phyloP scores from a whole-genome alignment of 768 basidiomycete genomes.

The Vararia minispora region DNA sequence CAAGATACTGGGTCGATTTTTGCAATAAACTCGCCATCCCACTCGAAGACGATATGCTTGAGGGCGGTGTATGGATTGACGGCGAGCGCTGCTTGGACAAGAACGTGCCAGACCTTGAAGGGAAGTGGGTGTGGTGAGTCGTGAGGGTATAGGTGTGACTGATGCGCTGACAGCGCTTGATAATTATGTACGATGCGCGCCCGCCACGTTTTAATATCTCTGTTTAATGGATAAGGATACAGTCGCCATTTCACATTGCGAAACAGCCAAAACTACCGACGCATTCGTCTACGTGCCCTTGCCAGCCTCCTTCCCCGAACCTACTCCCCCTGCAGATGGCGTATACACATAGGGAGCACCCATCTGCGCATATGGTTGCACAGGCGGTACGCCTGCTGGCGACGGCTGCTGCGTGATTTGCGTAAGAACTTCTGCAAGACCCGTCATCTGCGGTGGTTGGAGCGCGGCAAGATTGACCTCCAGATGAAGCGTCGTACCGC shows the following conservation, averaged over 20 bases:
- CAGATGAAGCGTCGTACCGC: slow-evolving; percentile 61
- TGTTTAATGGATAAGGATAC: too few relatives aligned
- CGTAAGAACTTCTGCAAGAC: slow-evolving; percentile 60
- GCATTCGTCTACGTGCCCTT: too few relatives aligned
- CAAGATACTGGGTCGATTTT: slow-evolving; percentile 7
- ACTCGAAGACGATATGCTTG: slow-evolving; percentile 1
- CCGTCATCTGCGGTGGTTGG: slow-evolving; percentile 68
- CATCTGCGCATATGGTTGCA: slow-evolving; percentile 9
- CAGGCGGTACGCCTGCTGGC: slow-evolving; percentile 12
- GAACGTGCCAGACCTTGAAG: slow-evolving; percentile 3
- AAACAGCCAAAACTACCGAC: too few relatives aligned
- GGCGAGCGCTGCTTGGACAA: slow-evolving; percentile 1
- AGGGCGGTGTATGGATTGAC: slow-evolving; percentile 10
- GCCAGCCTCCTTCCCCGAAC: too few relatives aligned
- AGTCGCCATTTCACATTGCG: too few relatives aligned
- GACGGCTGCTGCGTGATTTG: slow-evolving; percentile 50
- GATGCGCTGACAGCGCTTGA: too few relatives aligned
- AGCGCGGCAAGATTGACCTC: slow-evolving; percentile 72
- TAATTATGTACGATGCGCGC: too few relatives aligned
- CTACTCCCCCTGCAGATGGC: too few relatives aligned
- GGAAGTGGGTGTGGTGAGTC: slow-evolving; percentile 4
- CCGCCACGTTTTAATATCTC: too few relatives aligned
- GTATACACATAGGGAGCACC: slow-evolving; percentile 14
- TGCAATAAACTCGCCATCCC: slow-evolving; percentile 6
- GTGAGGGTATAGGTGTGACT: neutral